phyloP scores from a whole-genome alignment of 1,284 basidiomycete species.

The Tilletia setariae region DNA sequence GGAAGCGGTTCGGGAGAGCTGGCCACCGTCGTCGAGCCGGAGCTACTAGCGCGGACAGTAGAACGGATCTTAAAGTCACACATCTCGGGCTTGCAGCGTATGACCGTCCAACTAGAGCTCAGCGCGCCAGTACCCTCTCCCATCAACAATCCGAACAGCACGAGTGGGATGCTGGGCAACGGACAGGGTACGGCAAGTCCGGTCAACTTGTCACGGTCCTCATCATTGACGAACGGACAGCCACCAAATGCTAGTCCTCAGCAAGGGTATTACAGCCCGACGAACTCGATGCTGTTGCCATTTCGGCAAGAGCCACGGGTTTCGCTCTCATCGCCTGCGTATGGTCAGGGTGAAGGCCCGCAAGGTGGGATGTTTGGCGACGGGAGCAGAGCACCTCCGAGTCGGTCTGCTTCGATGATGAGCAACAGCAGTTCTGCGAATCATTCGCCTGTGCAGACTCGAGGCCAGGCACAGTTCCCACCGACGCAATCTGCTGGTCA shows the following conservation, averaged over 20 bases:
- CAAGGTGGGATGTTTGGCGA: not conserved
- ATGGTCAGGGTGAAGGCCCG: not conserved
- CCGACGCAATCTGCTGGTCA: constrained; percentile 15
- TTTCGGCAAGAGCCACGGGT: not conserved
- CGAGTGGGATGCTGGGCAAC: not conserved
- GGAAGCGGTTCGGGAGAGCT: constrained; percentile 12
- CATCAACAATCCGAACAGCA: not conserved
- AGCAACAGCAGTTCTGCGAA: not conserved
- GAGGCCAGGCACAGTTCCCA: not conserved
- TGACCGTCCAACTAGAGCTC: constrained; percentile 42
- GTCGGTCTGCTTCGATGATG: constrained; percentile 5
- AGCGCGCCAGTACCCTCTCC: not conserved
- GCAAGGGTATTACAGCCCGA: not conserved
- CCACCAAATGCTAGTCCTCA: not conserved
- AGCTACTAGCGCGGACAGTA: constrained; percentile 32
- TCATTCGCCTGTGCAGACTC: not conserved
- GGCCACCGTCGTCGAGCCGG: constrained; percentile 25
- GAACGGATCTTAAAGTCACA: constrained; percentile 34
- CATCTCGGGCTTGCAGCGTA: constrained; percentile 37
- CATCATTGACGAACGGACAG: not conserved
- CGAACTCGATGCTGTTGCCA: not conserved
- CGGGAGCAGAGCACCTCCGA: not conserved
- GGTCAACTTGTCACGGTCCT: not conserved
- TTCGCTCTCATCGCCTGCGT: constrained; percentile 9
- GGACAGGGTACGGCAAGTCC: not conserved